These are phyloP conservation scores for Artemisia annua DNA, from an alignment of 129 eudicot genomes.

Conservation along the genomic window DNA sequence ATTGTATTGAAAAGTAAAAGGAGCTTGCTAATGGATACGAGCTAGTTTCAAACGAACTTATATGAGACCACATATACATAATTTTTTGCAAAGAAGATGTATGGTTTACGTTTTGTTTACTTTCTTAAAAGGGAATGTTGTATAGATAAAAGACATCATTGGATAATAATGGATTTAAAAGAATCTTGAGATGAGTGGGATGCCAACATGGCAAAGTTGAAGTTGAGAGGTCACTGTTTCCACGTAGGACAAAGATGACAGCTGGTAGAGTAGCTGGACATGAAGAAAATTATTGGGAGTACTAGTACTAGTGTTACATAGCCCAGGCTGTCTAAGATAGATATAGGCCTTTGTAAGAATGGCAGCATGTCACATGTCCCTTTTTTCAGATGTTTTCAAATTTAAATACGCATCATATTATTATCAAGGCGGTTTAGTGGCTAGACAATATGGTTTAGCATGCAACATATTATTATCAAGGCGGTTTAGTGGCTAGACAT, in stretches of 20 bases:
- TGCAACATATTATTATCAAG: too few species aligned
- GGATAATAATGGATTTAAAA: background rate
- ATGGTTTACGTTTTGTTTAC: background rate
- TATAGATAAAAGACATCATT: background rate
- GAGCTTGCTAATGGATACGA: too few species aligned
- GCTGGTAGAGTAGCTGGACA: constrained; percentile 24
- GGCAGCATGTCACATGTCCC: constrained; percentile 33
- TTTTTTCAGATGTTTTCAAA: background rate
- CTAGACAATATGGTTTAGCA: too few species aligned
- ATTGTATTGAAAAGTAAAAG: too few species aligned
- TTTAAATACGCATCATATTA: too few species aligned
- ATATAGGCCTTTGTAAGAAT: constrained; percentile 19
- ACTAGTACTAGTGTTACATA: constrained; percentile 7
- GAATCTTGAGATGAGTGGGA: constrained; percentile 6
- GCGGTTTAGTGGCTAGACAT: too few species aligned
- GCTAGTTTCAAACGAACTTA: too few species aligned
- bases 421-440: too few species aligned
- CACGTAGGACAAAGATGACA: constrained; percentile 43
- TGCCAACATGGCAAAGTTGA: constrained; percentile 27
- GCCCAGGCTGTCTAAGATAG: constrained; percentile 31
- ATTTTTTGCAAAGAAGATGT: background rate
- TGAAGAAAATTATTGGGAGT: constrained; percentile 21
- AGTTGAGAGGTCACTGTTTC: constrained; percentile 25
- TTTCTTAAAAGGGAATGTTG: background rate
- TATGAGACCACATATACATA: too few species aligned